Conservation (phyloP, 2,329 filamentous ascomycete species). For the Aureobasidium sp. region DNA sequence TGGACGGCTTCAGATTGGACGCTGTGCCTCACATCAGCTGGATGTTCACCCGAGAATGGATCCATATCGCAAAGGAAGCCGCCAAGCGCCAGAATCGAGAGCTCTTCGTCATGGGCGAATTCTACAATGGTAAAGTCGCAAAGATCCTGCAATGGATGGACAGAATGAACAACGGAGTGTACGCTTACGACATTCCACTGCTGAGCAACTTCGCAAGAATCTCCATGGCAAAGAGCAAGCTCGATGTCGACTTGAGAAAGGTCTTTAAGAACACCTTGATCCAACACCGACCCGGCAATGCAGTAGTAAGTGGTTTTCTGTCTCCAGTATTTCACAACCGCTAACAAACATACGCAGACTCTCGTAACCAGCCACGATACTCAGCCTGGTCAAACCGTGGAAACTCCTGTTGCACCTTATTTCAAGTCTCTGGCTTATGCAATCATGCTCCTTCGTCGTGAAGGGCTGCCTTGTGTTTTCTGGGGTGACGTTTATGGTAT, state of each 20-base stretch:
- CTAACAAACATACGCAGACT: conserved; percentile 36
- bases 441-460: conserved; percentile 59
- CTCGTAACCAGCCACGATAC: conserved; percentile 70
- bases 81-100: conserved; percentile 35
- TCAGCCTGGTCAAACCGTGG: conserved; percentile 55
- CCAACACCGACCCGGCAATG: conserved; percentile 45
- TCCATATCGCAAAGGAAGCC: conserved; percentile 48
- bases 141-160: conserved; percentile 49
- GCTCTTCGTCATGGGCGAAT: conserved; percentile 63
- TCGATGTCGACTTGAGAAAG: conserved; percentile 36
- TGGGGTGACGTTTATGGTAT: conserved; percentile 65
- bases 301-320: conserved; percentile 34
- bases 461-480: conserved; percentile 62
- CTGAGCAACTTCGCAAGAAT: conserved; percentile 59
- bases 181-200: conserved; percentile 16
- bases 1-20: conserved; percentile 63
- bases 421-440: conserved; percentile 68
- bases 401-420: conserved; percentile 55
- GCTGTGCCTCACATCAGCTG: conserved; percentile 66
- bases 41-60: conserved; percentile 60
- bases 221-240: conserved; percentile 13
- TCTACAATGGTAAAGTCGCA: conserved; percentile 55
- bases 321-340: too few relatives aligned
- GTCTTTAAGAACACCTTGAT: conserved; percentile 59
- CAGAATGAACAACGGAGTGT: conserved; percentile 14